phyloP scores from a whole-genome alignment of 352 stramenopile species.

The Phytopythium mirpurense region DNA sequence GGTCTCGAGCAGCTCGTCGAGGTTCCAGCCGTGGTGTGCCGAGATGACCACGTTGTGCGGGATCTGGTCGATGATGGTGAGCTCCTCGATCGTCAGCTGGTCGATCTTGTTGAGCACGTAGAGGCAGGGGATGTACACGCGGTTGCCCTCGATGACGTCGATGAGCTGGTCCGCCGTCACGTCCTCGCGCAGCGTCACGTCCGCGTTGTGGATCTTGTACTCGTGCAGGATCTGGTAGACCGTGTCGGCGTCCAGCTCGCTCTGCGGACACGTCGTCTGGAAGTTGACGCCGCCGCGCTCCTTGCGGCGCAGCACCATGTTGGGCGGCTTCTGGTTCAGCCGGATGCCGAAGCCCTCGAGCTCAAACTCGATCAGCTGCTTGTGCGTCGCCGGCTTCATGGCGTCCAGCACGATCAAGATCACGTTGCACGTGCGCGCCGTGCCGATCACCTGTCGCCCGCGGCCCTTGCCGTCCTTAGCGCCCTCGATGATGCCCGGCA shows the following conservation, averaged over 20 bases:
- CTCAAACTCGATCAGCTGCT: slow-evolving; percentile 98
- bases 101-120: slow-evolving; percentile 99
- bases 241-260: slow-evolving; percentile 93
- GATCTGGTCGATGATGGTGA: slow-evolving; percentile 98
- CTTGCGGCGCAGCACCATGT: slow-evolving; percentile 97
- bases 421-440: slow-evolving; percentile 96
- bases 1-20: slow-evolving; percentile 95
- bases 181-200: slow-evolving; percentile 95
- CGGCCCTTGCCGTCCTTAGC: slow-evolving; percentile 97
- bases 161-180: slow-evolving; percentile 98
- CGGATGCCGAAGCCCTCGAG: slow-evolving; percentile 98
- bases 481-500: slow-evolving; percentile 98
- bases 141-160: slow-evolving; percentile 98
- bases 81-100: slow-evolving; percentile 97
- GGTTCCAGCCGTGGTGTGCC: slow-evolving; percentile 96
- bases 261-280: slow-evolving; percentile 91
- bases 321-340: slow-evolving; percentile 97
- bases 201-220: slow-evolving; percentile 98
- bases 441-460: slow-evolving; percentile 96
- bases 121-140: slow-evolving; percentile 97
- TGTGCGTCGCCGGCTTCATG: slow-evolving; percentile 97
- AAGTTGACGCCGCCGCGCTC: slow-evolving; percentile 97
- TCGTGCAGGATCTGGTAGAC: slow-evolving; percentile 95
- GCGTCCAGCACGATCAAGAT: slow-evolving; percentile 98
- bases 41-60: slow-evolving; percentile 98